These are phyloP conservation scores for Geranium brycei DNA, from an alignment of 345 rosid genomes.

Conservation along the genomic window DNA sequence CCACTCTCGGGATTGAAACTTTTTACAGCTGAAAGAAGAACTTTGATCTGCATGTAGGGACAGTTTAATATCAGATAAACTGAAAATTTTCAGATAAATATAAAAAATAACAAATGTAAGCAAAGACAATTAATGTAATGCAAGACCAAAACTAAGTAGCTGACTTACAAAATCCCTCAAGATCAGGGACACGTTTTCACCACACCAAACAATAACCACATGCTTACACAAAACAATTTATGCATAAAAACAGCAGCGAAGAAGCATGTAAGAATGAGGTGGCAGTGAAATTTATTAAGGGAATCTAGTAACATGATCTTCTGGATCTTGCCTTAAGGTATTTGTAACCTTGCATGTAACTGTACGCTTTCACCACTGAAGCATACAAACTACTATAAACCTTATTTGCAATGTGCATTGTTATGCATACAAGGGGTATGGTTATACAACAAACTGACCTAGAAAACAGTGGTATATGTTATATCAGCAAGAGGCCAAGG, in stretches of 20 bases:
- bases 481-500: background rate
- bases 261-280: too few relatives aligned
- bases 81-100: background rate
- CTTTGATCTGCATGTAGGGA: constrained; percentile 61
- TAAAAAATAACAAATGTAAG: background rate
- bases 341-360: background rate
- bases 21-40: constrained; percentile 86
- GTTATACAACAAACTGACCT: background rate
- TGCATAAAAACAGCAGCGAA: too few relatives aligned
- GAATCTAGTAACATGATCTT: too few relatives aligned
- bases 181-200: background rate
- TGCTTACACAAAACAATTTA: too few relatives aligned
- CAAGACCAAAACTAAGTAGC: background rate
- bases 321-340: too few relatives aligned
- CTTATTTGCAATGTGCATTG: background rate
- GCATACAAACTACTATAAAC: background rate
- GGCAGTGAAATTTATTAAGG: too few relatives aligned
- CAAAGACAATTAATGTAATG: background rate
- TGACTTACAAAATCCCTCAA: background rate
- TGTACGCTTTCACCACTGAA: background rate
- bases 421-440: background rate
- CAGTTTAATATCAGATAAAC: constrained; percentile 8
- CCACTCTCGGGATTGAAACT: constrained; percentile 78
- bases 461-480: background rate
- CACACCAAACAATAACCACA: too few relatives aligned